Base-by-base conservation (phyloP, 352 stramenopile genomes). In the Phytophthora syringae region DNA sequence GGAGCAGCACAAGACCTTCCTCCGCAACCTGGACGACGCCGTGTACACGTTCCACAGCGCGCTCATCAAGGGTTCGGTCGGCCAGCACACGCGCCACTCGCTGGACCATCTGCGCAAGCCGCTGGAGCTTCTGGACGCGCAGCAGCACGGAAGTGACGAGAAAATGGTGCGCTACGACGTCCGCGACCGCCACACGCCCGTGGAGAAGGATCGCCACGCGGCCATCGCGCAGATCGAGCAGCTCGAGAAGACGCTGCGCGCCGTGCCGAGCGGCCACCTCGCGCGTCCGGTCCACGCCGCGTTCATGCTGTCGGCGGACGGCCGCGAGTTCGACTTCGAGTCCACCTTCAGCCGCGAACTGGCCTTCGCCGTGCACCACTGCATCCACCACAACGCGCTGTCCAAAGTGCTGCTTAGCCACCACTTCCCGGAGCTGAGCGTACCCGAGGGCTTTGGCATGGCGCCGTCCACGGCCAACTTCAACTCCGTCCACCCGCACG, bases 381-480 rank as follows among this genome's bases (percentile, higher is more conserved):
- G 75, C 59, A 95, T 95, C 66, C 87, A 95, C 72, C 87, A 95
- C 71, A 94, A 94, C 63, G 85, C 86, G 50, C 55, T 94, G 51
- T 84, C 89, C 39, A 90, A 92, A 61, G 72, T 93, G 43, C 64
- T 95, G 50, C 64, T 94, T 52, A 71, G 70, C 15, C 74, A 86
- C 47, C 79, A 94, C 52, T 94, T 93, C 49, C 84, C 86, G 4
- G 32, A 72, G 9, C 50, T 84, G 7, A 34, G 1, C 2, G 37
- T 93, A 12, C 82, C 86, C 6, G 44, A 54, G 9, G 55, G 65
- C 16, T 95, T 91, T 55, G 88, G 88, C 48, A 85, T 92, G 64
- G 88, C 88, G 39, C 88, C 88, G 9, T 95, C 87, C 11, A 95
- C 87, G 2, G 51, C 81, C 59, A 91, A 92, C 64, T 79, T 74